These are phyloP conservation scores for Coniochaeta hoffmannii DNA, from an alignment of 2,329 filamentous ascomycete genomes.

Conservation along the genomic window DNA sequence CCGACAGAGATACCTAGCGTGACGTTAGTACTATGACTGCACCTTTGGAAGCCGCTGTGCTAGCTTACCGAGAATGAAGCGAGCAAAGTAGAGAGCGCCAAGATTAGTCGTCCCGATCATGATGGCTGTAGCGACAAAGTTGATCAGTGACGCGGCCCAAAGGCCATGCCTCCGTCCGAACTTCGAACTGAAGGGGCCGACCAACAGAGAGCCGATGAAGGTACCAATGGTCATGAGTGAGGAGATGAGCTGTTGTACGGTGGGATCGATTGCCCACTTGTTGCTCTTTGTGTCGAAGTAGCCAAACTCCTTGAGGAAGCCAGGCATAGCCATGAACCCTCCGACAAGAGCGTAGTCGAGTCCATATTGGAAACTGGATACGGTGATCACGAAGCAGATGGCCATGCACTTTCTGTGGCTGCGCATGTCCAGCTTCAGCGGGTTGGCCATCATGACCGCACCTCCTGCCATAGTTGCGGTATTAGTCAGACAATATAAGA, in stretches of 20 bases:
- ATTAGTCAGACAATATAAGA: neutral
- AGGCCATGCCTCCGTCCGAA: constrained; percentile 19
- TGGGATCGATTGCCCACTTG: constrained; percentile 24
- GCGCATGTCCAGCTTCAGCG: constrained; percentile 8
- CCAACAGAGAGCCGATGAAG: constrained; percentile 21
- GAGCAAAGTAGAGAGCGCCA: constrained; percentile 21
- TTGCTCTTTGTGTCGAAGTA: constrained; percentile 17
- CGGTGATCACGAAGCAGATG: constrained; percentile 20
- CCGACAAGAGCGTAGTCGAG: constrained; percentile 24
- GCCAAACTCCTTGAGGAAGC: constrained; percentile 25
- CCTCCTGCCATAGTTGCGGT: constrained; percentile 10
- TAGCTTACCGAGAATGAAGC: constrained; percentile 21
- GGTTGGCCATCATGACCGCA: constrained; percentile 13
- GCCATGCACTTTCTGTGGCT: constrained; percentile 8
- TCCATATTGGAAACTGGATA: constrained; percentile 26
- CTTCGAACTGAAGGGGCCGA: constrained; percentile 20
- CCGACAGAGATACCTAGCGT: constrained; percentile 38
- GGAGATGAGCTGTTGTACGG: constrained; percentile 26
- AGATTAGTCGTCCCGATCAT: constrained; percentile 22
- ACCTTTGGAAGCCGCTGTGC: neutral
- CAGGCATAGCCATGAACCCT: constrained; percentile 27
- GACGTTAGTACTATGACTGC: constrained; percentile 42
- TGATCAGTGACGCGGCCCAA: constrained; percentile 19
- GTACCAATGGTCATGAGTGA: constrained; percentile 27
- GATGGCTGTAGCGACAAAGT: constrained; percentile 19